Conservation (phyloP, 768 basidiomycete species). For the Rhodosporidiobolus sp. region DNA sequence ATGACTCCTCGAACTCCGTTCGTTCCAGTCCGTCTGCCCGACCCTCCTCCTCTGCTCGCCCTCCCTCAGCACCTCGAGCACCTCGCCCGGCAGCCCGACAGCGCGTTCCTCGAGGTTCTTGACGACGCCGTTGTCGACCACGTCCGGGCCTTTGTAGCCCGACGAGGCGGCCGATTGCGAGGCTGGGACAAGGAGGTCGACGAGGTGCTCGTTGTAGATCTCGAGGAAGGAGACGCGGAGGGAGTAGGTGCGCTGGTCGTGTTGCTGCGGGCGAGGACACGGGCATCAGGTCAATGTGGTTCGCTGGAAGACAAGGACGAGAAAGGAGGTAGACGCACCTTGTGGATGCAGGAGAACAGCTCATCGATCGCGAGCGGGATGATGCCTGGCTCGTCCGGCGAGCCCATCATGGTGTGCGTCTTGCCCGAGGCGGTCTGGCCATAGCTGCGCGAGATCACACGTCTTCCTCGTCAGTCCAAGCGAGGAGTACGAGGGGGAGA, state of each 20-base stretch:
- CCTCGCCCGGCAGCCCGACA: conserved; percentile 81
- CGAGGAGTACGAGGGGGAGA: background rate
- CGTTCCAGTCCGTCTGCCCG: conserved; percentile 98
- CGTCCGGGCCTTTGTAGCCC: conserved; percentile 59
- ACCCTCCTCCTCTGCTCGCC: conserved; percentile 86
- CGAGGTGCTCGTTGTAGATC: conserved; percentile 72
- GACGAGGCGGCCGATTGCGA: background rate
- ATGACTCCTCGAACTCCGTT: conserved; percentile 88
- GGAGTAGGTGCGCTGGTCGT: conserved; percentile 81
- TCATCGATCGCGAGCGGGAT: conserved; percentile 91
- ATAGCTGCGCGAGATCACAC: conserved; percentile 37
- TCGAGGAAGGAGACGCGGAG: conserved; percentile 93
- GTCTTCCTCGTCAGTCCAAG: background rate
- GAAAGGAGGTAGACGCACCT: conserved; percentile 44
- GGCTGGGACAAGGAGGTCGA: conserved; percentile 46
- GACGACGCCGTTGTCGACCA: conserved; percentile 56
- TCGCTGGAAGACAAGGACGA: too few relatives aligned
- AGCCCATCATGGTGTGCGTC: conserved; percentile 67
- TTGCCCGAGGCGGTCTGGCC: conserved; percentile 78
- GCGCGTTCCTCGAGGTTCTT: conserved; percentile 84
- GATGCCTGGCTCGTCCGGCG: conserved; percentile 74
- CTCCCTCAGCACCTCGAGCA: conserved; percentile 75
- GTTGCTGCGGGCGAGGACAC: conserved; percentile 49
- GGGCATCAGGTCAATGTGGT: too few relatives aligned
- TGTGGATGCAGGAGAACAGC: conserved; percentile 76